Base-by-base conservation (phyloP, 345 rosid genomes). In the Populus tremula region DNA sequence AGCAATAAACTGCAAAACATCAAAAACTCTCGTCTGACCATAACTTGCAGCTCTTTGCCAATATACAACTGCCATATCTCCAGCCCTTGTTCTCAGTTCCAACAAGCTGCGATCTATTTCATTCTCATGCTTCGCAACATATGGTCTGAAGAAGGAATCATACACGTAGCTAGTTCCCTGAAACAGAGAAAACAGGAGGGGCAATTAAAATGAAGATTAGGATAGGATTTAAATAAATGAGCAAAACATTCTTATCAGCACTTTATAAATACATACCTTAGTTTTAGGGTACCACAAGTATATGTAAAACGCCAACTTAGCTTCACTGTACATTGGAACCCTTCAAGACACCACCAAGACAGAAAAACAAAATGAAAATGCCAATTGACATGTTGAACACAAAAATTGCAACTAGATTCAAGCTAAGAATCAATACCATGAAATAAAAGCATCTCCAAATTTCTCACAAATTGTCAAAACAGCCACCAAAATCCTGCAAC, bases 271-370 rank as follows among this genome's bases (percentile, higher is more conserved):
- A 29, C 76, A 6, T 79, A 96, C 99, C 96, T 76, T 86, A 5
- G 94, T 89, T 83, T 91, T 92, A 0, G 98, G 97, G 77, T 89
- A 88, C 99, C 99, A 94, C 62, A 96, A 83, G 86, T 91, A 94
- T 79, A 96, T 84, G 64, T 90, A 82, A 36, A 94, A 85, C 35
- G 91, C 88, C 70, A 96, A 87, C 87, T 96, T 96, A 82, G 89
- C 75, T 79, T 93, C 97, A 18, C 92, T 89, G 76, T 94, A 92
- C 86, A 96, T 84, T 5, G 99, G 98, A 74, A 92, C 78, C 99
- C 98, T 96, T 80, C 75, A 81, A 27, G 31, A 73, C 31, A 79
- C 61, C 76, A 71, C 61, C 73, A 71, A 78, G 21, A 70, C 6
- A 64, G 49, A 14, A 25, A 25, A 77, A 73, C 33, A 53, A 23